Base-by-base conservation (phyloP, 805 yeast species). In the Ogataea pignaliae region DNA sequence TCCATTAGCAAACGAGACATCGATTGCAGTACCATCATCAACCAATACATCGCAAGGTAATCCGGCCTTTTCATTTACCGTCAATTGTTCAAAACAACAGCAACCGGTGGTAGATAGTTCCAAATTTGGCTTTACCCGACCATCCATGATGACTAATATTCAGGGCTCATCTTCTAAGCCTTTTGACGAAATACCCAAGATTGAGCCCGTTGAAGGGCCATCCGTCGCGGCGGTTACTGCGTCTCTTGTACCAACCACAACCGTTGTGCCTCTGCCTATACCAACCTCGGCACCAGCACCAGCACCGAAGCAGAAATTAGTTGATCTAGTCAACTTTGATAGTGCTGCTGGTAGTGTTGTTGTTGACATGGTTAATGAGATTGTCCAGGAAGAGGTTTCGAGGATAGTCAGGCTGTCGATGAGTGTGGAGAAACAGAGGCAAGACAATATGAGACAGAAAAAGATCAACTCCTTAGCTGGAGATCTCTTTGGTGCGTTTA, bases 401-500 rank as follows among this genome's bases (percentile, higher is more conserved):
- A 10, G 34, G 0, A 41, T 53, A 6, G 43, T 51, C 4, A 16
- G 42, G 35, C 10, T 35, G 12, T 34, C 43, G 29, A 36, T 43
- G 13, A 37, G 29, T 14, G 10, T n/a, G 14, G 41, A 42, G 14
- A 18, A 37, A 10, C 15, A 37, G 9, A 43, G 11, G 40, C 44
- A 40, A 50, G 26, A 4, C 7, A 29, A 34, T 29, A 39, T 29
- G 47, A 37, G 66, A 59, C 46, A 48, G 61, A 18, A 44, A 31
- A 14, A 29, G 9, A 41, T 79, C 2, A 57, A 69, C 0, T 45
- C 61, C 0, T 62, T 83, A n/a, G 56, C 81, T 1, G 54, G 60
- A 1, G 85, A 80, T 34, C 57, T 86, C 1, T 83, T 68, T 48
- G 55, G 61, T 14, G 86, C 90, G 0, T 82, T 85, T 52, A 55